Conservation (phyloP, 106 monocot genomes). For the Alisma plantagoaquatica region DNA sequence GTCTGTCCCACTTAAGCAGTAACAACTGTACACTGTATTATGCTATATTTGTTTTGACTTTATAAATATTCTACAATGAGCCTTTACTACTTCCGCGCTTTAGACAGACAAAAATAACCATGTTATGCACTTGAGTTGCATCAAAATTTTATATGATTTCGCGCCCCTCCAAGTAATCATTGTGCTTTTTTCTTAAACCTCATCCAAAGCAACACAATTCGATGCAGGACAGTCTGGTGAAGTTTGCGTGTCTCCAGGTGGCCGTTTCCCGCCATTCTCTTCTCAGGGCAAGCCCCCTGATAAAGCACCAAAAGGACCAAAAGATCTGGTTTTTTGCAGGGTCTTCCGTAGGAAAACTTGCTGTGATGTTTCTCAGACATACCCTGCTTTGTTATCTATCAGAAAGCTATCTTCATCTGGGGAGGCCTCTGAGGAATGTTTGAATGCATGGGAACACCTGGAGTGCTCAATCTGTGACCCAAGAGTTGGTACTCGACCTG, state of each 20-base stretch:
- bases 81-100: too few relatives aligned
- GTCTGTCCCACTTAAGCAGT: too few relatives aligned
- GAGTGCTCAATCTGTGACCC: slow-evolving; percentile 88
- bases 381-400: slow-evolving; percentile 44
- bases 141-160: too few relatives aligned
- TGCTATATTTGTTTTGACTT: too few relatives aligned
- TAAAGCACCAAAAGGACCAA: slow-evolving; percentile 49
- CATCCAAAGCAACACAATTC: too few relatives aligned
- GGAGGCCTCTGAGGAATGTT: slow-evolving; percentile 59
- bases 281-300: slow-evolving; percentile 54
- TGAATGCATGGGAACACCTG: slow-evolving; percentile 75
- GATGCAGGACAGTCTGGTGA: slow-evolving; percentile 46
- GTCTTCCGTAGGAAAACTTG: slow-evolving; percentile 71
- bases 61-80: too few relatives aligned
- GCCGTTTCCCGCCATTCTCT: slow-evolving; percentile 70
- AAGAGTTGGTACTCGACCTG: slow-evolving; percentile 43
- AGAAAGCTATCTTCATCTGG: slow-evolving; percentile 67
- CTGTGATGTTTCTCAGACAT: slow-evolving; percentile 75
- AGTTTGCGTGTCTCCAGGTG: slow-evolving; percentile 67
- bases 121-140: too few relatives aligned
- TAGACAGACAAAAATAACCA: too few relatives aligned
- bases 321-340: slow-evolving; percentile 64
- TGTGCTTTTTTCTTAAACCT: too few relatives aligned
- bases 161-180: too few relatives aligned
- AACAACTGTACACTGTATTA: too few relatives aligned